These are phyloP conservation scores for Bipolaris victoriae DNA, from an alignment of 2,329 filamentous ascomycete species.

Conservation along the genomic window DNA sequence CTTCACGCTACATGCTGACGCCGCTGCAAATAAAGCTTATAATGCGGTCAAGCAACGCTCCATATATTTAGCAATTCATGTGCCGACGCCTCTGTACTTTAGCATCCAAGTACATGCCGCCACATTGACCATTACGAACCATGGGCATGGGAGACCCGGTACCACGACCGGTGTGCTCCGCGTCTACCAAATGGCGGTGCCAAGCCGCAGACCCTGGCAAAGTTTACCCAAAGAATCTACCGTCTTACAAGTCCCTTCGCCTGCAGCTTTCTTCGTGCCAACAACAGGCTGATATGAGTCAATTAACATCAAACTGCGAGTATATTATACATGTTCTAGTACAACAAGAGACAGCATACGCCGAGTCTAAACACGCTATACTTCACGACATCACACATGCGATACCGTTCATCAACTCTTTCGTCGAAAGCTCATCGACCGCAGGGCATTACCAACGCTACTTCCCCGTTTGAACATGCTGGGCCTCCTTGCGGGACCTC, in stretches of 20 bases:
- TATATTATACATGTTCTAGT: background rate
- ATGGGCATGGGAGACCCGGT: conserved; percentile 1
- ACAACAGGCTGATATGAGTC: too few relatives aligned
- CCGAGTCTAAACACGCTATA: background rate
- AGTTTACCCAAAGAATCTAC: background rate
- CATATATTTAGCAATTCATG: background rate
- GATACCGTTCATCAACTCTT: conserved; percentile 13
- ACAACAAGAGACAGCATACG: background rate
- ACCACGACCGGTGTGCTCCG: conserved; percentile 1
- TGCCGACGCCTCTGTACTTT: background rate
- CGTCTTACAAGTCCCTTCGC: too few relatives aligned
- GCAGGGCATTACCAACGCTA: conserved; percentile 22
- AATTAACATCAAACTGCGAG: background rate
- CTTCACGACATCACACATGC: background rate
- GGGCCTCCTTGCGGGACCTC: conserved; percentile 16
- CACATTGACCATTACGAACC: conserved; percentile 6
- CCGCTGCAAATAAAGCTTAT: background rate
- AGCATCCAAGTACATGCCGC: background rate
- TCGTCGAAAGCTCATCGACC: conserved; percentile 23
- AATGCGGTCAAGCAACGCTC: background rate
- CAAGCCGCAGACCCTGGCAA: background rate
- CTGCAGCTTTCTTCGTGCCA: too few relatives aligned
- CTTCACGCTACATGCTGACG: conserved; percentile 7
- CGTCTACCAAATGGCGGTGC: background rate
- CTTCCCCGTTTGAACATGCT: conserved; percentile 24